Conservation (phyloP, 345 rosid species). For the Melastoma malabathricum region DNA sequence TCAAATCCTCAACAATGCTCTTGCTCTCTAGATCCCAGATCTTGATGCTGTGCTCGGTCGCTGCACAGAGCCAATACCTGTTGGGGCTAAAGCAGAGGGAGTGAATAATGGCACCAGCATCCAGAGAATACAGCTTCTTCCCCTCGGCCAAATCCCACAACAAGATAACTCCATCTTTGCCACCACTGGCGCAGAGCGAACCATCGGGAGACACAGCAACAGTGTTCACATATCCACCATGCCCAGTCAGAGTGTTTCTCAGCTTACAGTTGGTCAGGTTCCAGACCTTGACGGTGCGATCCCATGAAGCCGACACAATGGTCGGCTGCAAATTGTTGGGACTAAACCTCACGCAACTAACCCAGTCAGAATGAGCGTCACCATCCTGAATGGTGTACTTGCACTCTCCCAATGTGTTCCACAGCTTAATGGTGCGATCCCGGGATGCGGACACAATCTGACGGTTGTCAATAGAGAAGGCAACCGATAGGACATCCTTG, state of each 20-base stretch:
- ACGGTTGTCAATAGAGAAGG: slow-evolving; percentile 90
- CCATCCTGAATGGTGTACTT: slow-evolving; percentile 83
- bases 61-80: slow-evolving; percentile 97
- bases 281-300: slow-evolving; percentile 84
- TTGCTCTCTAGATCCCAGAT: slow-evolving; percentile 99
- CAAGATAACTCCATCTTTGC: slow-evolving; percentile 82
- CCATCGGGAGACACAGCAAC: slow-evolving; percentile 98
- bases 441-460: slow-evolving; percentile 97
- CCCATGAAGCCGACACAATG: slow-evolving; percentile 88
- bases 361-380: slow-evolving; percentile 81
- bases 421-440: slow-evolving; percentile 82
- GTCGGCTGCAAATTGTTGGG: slow-evolving; percentile 71
- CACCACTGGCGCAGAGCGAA: slow-evolving; percentile 87
- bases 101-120: slow-evolving; percentile 63
- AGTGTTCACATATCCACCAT: slow-evolving; percentile 69
- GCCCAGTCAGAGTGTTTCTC: slow-evolving; percentile 60
- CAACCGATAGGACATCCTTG: slow-evolving; percentile 88
- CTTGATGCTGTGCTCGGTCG: slow-evolving; percentile 82
- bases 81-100: slow-evolving; percentile 88
- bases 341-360: slow-evolving; percentile 83
- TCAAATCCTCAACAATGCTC: slow-evolving; percentile 84
- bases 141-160: slow-evolving; percentile 98
- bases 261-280: slow-evolving; percentile 85
- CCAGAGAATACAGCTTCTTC: slow-evolving; percentile 76
- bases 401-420: slow-evolving; percentile 97